Percentiles rank a stretch among this genome's conserved stretches.
Evolutionary conservation across 805 yeast genomes (phyloP).

Genomic region (Yueomyces sp.): DNA sequence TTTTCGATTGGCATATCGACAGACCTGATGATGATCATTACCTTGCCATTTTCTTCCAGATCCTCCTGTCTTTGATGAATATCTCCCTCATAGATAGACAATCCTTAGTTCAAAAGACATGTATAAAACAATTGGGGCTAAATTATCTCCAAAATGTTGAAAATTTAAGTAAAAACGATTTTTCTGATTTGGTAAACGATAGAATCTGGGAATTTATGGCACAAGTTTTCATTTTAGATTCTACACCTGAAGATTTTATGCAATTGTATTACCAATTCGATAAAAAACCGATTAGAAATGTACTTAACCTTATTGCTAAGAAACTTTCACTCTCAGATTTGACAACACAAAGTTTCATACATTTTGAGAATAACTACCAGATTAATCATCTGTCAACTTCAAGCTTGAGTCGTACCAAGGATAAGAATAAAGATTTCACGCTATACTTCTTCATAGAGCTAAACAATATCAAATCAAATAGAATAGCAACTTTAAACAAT

Average conservation of each 20-base stretch:
- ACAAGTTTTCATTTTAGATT: slow-evolving; percentile 8
- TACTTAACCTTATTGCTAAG: slow-evolving; percentile 8
- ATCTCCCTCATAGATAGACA: slow-evolving; percentile 15
- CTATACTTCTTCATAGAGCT: slow-evolving; percentile 20
- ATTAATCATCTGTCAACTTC: slow-evolving; percentile 3
- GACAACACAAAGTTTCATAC: slow-evolving; percentile 15
- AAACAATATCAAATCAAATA: slow-evolving; percentile 16
- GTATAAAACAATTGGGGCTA: slow-evolving; percentile 3
- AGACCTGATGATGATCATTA: too few species aligned
- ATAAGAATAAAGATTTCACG: slow-evolving; percentile 6
- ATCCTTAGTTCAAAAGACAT: slow-evolving; percentile 6
- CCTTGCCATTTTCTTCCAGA: slow-evolving; percentile 5
- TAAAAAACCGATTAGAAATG: background rate
- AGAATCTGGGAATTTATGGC: slow-evolving; percentile 9
- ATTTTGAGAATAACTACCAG: slow-evolving; percentile 19
- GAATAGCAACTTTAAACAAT: slow-evolving; percentile 16
- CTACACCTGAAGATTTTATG: slow-evolving; percentile 10
- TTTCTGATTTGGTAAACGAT: background rate
- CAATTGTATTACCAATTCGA: slow-evolving; percentile 7
- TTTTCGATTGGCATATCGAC: too few species aligned
- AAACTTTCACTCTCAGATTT: slow-evolving; percentile 1
- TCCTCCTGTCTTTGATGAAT: slow-evolving; percentile 12
- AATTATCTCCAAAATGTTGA: background rate
- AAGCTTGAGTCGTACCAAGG: background rate
- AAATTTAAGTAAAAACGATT: background rate